Evolutionary conservation across 2,329 filamentous ascomycete genomes (phyloP), one percentile per base, ranked within the genome.

Genomic region (Neopestalotiopsis clavispora): DNA sequence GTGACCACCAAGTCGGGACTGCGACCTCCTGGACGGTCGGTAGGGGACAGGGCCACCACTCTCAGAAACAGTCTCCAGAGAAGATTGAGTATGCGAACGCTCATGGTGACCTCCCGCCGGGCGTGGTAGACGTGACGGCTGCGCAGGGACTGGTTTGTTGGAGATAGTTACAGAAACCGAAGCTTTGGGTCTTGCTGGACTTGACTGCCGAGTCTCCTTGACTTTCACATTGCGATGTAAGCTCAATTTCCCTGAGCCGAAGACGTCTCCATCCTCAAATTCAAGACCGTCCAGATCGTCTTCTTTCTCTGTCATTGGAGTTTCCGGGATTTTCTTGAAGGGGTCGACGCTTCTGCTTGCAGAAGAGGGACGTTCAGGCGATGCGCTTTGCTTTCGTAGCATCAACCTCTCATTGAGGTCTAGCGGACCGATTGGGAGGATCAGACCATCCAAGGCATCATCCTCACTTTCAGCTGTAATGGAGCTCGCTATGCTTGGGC

Each of bases 391-490:
- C 75, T 92, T 90, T 70, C 92, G 87, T 76, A 90, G 91, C 74
- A 92, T 91, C 57, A 98, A 84, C 66, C 94, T 90, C 72, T 94
- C 91, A 56, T 89, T 88, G 75, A 98, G 92, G 79, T 97, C 91
- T 66, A 99, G 85, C 23, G 94, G 94, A 1, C 94, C 95, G 67
- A 88, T 87, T 0, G 96, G 96, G 20, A 98, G 85, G 23, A 97
- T 85, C 14, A 99, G 86, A n/a, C 95, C 95, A 70, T 96, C 93
- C 70, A 98, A 88, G 6, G 93, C 92, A 79, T 98, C 95, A 73
- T 97, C 95, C 77, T 98, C 95, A 77, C 95, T 98, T 82, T 98
- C 96, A 10, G 90, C 88, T 1, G 94, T 97, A 74, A 97, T 90
- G 72, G 93, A 96, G 80, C 95, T 98, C 23, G 94, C 93, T 68